Percentiles rank a stretch among this genome's conserved stretches.
These are phyloP conservation scores for Ceratobasidium sp. DNA, from an alignment of 1,284 basidiomycete species.

Conservation along the genomic window DNA sequence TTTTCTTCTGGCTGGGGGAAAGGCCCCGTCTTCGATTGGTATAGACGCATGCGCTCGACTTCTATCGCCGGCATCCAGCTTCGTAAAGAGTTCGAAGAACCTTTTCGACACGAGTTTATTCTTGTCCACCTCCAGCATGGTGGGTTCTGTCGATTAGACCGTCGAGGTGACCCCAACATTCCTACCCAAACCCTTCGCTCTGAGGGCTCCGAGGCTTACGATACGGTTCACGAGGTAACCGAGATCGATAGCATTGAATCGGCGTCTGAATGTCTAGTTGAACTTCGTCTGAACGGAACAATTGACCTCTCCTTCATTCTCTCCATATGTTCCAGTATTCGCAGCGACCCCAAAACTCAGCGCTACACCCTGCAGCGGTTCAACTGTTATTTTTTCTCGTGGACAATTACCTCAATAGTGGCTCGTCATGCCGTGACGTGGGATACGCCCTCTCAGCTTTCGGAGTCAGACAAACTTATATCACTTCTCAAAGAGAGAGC, in stretches of 20 bases:
- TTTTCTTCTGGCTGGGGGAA: slow-evolving; percentile 44
- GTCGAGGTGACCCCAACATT: slow-evolving; percentile 42
- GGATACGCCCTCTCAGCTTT: slow-evolving; percentile 35
- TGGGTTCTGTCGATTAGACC: slow-evolving; percentile 30
- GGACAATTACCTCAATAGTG: slow-evolving; percentile 41
- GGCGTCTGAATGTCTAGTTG: slow-evolving; percentile 37
- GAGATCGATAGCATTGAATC: slow-evolving; percentile 22
- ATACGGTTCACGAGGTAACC: slow-evolving; percentile 36
- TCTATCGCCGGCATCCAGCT: slow-evolving; percentile 33
- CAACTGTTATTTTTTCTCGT: slow-evolving; percentile 46
- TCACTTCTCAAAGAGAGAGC: slow-evolving; percentile 40
- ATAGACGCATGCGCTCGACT: slow-evolving; percentile 33
- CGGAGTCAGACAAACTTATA: slow-evolving; percentile 23
- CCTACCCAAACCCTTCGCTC: slow-evolving; percentile 43
- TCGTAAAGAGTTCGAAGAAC: slow-evolving; percentile 44
- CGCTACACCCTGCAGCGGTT: slow-evolving; percentile 42
- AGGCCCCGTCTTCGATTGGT: slow-evolving; percentile 42
- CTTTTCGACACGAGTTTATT: slow-evolving; percentile 44
- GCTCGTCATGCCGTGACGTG: slow-evolving; percentile 40
- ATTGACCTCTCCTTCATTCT: slow-evolving; percentile 43
- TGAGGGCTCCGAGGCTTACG: slow-evolving; percentile 40
- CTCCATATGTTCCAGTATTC: slow-evolving; percentile 42
- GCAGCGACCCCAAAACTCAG: slow-evolving; percentile 40
- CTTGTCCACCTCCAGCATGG: slow-evolving; percentile 37
- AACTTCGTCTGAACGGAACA: slow-evolving; percentile 31